Conservation (phyloP, 2,329 filamentous ascomycete genomes). For the Teratosphaeria viscida region DNA sequence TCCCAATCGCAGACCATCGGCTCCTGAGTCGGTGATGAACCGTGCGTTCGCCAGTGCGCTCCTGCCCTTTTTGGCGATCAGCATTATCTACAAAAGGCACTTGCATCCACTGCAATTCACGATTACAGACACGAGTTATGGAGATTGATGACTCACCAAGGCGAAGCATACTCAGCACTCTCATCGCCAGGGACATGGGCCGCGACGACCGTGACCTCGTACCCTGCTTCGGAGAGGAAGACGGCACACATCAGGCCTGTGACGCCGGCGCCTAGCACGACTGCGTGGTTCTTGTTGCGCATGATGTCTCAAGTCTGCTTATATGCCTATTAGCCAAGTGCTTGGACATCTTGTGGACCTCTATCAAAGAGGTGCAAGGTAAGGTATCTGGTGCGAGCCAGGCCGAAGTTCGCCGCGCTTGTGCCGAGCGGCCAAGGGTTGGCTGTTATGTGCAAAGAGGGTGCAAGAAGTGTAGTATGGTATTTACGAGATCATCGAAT, state of each 20-base stretch:
- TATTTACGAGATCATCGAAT: not conserved
- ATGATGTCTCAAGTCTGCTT: not conserved
- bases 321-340: not conserved
- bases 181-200: constrained; percentile 33
- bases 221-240: constrained; percentile 31
- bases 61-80: constrained; percentile 30
- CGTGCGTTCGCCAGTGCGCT: constrained; percentile 38
- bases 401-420: not conserved
- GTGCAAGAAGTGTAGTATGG: not conserved
- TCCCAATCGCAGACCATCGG: constrained; percentile 32
- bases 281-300: not conserved
- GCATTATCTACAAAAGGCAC: not conserved
- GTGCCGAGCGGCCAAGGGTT: not conserved
- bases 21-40: constrained; percentile 17
- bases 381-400: not conserved
- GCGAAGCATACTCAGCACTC: constrained; percentile 34
- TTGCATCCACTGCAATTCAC: no score
- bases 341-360: not conserved
- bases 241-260: constrained; percentile 37
- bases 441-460: not conserved
- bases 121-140: no score
- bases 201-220: constrained; percentile 34
- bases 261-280: constrained; percentile 32
- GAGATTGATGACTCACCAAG: constrained; percentile 25
- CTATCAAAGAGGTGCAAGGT: no score